These are phyloP conservation scores for Cinnamomum micranthum DNA, from an alignment of 164 flowering plant genomes.

Conservation along the genomic window DNA sequence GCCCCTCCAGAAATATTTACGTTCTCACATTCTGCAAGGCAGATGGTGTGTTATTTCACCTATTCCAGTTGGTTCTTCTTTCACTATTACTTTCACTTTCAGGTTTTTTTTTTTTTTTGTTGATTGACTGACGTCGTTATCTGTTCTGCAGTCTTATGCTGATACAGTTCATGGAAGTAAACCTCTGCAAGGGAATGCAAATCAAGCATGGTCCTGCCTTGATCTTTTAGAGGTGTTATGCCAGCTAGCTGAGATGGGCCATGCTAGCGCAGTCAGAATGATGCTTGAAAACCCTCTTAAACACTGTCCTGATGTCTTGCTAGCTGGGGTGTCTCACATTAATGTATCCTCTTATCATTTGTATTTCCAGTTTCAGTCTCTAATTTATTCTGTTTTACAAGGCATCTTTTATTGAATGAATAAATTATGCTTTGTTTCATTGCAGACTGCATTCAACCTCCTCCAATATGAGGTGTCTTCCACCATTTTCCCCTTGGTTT, in stretches of 20 bases:
- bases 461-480: slow-evolving; percentile 71
- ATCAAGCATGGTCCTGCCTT: slow-evolving; percentile 79
- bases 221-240: slow-evolving; percentile 80
- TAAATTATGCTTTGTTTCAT: background rate
- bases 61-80: background rate
- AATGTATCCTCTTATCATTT: slow-evolving; percentile 38
- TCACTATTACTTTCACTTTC: background rate
- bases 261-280: slow-evolving; percentile 51
- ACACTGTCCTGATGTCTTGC: slow-evolving; percentile 70
- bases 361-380: slow-evolving; percentile 3
- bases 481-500: slow-evolving; percentile 52
- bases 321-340: slow-evolving; percentile 79
- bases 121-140: slow-evolving; percentile 4
- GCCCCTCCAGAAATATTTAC: slow-evolving; percentile 77
- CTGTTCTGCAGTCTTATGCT: slow-evolving; percentile 45
- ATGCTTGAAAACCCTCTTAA: slow-evolving; percentile 67
- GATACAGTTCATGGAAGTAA: slow-evolving; percentile 52
- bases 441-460: slow-evolving; percentile 85
- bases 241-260: slow-evolving; percentile 84
- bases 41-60: slow-evolving; percentile 45
- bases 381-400: background rate
- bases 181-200: slow-evolving; percentile 45
- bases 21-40: slow-evolving; percentile 60
- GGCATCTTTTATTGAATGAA: background rate
- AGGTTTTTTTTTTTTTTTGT: too few species aligned